Conservation (phyloP, 495 filamentous ascomycete genomes). For the Podospora pseudocomata region DNA sequence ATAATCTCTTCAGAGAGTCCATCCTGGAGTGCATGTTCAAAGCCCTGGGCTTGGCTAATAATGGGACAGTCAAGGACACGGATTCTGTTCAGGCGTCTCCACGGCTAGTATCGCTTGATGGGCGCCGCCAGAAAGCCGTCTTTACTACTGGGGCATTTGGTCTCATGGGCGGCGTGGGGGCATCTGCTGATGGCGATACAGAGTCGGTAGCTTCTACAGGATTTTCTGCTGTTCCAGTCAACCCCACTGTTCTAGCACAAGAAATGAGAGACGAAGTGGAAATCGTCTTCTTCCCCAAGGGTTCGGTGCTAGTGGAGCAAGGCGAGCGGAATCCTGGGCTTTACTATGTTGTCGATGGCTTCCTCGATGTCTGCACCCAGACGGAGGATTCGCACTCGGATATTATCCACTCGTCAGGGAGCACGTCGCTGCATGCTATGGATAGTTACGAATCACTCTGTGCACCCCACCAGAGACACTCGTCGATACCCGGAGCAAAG, state of each 20-base stretch:
- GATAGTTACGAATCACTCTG: slow-evolving; percentile 33
- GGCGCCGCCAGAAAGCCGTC: slow-evolving; percentile 75
- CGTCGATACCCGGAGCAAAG: slow-evolving; percentile 13
- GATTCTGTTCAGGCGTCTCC: slow-evolving; percentile 82
- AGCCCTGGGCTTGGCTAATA: slow-evolving; percentile 76
- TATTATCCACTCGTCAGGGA: slow-evolving; percentile 35
- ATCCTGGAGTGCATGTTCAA: slow-evolving; percentile 96
- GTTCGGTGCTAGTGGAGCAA: slow-evolving; percentile 93
- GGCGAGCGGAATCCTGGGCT: slow-evolving; percentile 92
- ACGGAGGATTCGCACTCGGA: slow-evolving; percentile 35
- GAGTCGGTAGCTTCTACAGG: slow-evolving; percentile 73
- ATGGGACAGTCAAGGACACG: slow-evolving; percentile 59
- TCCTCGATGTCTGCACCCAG: slow-evolving; percentile 78
- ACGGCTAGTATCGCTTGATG: slow-evolving; percentile 78
- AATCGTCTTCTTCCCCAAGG: slow-evolving; percentile 94
- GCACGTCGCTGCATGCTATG: slow-evolving; percentile 34
- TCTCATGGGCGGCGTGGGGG: slow-evolving; percentile 87
- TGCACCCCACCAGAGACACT: slow-evolving; percentile 19
- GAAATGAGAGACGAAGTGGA: slow-evolving; percentile 92
- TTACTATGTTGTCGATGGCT: slow-evolving; percentile 97
- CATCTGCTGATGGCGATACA: slow-evolving; percentile 73
- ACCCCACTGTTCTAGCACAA: slow-evolving; percentile 52
- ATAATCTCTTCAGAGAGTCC: slow-evolving; percentile 79
- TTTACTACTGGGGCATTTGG: slow-evolving; percentile 86
- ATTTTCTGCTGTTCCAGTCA: slow-evolving; percentile 42